Conservation (phyloP, 805 yeast genomes). For the Kuraishia ogatae region DNA sequence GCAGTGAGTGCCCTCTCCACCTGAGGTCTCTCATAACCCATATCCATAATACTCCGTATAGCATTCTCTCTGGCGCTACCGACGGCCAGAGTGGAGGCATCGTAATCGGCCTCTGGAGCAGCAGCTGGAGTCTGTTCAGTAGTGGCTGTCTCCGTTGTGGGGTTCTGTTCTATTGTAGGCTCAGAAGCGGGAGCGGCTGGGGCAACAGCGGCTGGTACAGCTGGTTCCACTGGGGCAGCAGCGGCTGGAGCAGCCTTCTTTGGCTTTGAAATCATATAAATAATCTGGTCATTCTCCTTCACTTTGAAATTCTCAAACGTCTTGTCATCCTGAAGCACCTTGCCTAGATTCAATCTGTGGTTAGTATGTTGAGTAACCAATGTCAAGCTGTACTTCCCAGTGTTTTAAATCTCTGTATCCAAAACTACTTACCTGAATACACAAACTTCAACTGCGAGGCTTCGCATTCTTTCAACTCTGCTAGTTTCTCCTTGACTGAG, state of each 20-base stretch:
- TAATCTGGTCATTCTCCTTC: slow-evolving; percentile 80
- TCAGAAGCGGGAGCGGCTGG: slow-evolving; percentile 8
- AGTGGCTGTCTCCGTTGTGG: slow-evolving; percentile 16
- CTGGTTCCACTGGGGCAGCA: slow-evolving; percentile 17
- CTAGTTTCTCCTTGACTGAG: slow-evolving; percentile 67
- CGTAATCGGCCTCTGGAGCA: slow-evolving; percentile 17
- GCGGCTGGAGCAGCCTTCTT: slow-evolving; percentile 23
- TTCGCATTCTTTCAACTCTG: slow-evolving; percentile 58
- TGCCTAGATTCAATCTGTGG: slow-evolving; percentile 27
- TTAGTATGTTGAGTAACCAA: slow-evolving; percentile 5
- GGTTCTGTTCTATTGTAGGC: slow-evolving; percentile 16
- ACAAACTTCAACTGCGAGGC: slow-evolving; percentile 77
- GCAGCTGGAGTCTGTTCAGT: slow-evolving; percentile 14
- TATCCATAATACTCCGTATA: slow-evolving; percentile 77
- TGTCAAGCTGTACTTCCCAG: too few relatives aligned
- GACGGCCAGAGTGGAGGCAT: slow-evolving; percentile 56
- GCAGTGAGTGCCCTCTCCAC: slow-evolving; percentile 90
- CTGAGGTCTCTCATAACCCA: slow-evolving; percentile 88
- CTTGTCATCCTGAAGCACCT: slow-evolving; percentile 80
- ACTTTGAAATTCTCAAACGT: slow-evolving; percentile 63
- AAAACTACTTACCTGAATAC: slow-evolving; percentile 54
- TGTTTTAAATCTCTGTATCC: too few relatives aligned
- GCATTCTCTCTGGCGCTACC: slow-evolving; percentile 77
- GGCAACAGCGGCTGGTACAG: slow-evolving; percentile 13
- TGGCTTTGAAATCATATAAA: slow-evolving; percentile 77